A percentile compares a stretch with the other conserved stretches of the same genome.
Evolutionary conservation across 2,329 filamentous ascomycete genomes (phyloP).

Genomic region (Beauveria caledonica): DNA sequence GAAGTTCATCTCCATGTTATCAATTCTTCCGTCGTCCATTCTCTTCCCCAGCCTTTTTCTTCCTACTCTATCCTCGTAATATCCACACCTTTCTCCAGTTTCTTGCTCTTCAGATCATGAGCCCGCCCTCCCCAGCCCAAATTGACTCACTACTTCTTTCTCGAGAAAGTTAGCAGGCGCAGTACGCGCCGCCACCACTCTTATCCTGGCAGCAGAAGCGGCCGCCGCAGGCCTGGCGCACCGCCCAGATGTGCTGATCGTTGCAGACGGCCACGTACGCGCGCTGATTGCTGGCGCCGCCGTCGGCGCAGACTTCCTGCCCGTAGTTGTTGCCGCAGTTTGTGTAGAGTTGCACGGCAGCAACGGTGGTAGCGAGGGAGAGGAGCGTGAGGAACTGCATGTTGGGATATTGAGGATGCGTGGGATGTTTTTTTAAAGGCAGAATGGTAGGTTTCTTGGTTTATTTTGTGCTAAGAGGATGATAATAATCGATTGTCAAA

Average conservation of each 20-base stretch:
- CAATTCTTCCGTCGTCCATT: no score
- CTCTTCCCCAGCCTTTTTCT: no score
- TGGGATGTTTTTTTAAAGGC: not conserved
- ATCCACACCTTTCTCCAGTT: no score
- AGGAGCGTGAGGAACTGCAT: slow-evolving; percentile 3
- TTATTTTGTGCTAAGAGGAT: not conserved
- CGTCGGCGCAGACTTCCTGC: slow-evolving; percentile 1
- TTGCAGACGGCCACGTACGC: slow-evolving; percentile 5
- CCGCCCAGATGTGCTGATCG: slow-evolving; percentile 6
- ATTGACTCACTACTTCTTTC: no score
- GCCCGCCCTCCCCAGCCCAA: no score
- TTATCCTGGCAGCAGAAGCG: slow-evolving; percentile 10
- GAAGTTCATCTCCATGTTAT: no score
- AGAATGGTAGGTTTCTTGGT: not conserved
- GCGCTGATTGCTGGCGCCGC: slow-evolving; percentile 2
- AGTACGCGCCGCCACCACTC: not conserved
- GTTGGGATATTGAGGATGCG: no score
- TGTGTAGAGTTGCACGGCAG: not conserved
- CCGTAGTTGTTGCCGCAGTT: slow-evolving; percentile 8
- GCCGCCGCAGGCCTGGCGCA: not conserved
- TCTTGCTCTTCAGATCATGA: no score
- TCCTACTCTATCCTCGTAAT: no score
- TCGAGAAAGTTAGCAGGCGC: not conserved
- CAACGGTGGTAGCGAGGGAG: not conserved
- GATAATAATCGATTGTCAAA: not conserved